Evolutionary conservation across 768 basidiomycete genomes (phyloP).

Genomic region (Tephrocybe sp.): DNA sequence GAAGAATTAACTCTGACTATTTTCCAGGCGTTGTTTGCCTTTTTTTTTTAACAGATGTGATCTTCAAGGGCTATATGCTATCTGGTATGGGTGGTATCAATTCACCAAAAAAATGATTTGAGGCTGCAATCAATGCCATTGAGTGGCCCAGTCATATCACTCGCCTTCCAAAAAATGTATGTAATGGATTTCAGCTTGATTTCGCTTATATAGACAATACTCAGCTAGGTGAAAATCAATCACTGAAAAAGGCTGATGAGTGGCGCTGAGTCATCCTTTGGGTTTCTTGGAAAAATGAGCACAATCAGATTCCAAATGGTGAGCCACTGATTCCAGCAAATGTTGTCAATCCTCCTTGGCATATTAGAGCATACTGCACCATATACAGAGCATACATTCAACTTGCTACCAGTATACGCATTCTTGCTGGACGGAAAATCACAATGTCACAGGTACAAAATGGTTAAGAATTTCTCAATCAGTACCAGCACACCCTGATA

Average conservation of each 20-base stretch:
- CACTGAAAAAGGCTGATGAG: conserved; percentile 32
- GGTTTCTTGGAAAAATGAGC: conserved; percentile 22
- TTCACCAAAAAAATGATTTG: conserved; percentile 23
- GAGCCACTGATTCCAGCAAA: conserved; percentile 19
- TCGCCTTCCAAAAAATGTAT: conserved; percentile 31
- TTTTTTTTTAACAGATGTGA: too few relatives aligned
- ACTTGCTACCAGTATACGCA: conserved; percentile 19
- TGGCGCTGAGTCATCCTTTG: conserved; percentile 29
- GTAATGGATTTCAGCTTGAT: too few relatives aligned
- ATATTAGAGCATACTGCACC: background rate
- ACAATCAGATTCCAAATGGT: conserved; percentile 19
- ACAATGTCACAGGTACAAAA: conserved; percentile 20
- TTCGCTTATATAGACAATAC: background rate
- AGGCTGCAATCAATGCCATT: conserved; percentile 24
- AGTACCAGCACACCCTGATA: conserved; percentile 17
- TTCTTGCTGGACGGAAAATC: conserved; percentile 20
- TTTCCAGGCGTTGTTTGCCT: too few relatives aligned
- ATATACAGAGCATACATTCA: conserved; percentile 6
- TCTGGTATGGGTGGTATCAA: conserved; percentile 20
- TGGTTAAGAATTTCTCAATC: conserved; percentile 21
- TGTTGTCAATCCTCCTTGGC: background rate
- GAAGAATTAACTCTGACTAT: too few relatives aligned
- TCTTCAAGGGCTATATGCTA: too few relatives aligned
- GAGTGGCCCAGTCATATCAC: conserved; percentile 30
- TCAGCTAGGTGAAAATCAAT: conserved; percentile 32